phyloP scores from a whole-genome alignment of 331 rosid species.

The Acacia pycnantha region DNA sequence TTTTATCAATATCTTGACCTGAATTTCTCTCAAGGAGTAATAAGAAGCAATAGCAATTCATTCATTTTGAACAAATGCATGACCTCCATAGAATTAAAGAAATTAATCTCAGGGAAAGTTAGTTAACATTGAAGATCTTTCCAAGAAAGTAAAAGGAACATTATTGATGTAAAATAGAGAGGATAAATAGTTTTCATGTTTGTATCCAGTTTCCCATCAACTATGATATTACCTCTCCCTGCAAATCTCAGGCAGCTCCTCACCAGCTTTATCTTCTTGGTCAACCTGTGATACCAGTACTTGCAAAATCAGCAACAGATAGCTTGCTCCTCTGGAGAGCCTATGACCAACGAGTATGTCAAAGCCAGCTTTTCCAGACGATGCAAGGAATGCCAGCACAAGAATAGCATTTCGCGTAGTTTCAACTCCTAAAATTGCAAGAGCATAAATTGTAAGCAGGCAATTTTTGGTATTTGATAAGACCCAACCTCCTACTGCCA shows the following conservation, averaged over 20 bases:
- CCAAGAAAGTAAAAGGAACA: not conserved
- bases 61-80: not conserved
- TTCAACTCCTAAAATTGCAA: slow-evolving; percentile 66
- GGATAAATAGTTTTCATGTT: not conserved
- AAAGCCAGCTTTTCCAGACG: slow-evolving; percentile 80
- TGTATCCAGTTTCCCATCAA: not conserved
- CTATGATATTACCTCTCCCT: slow-evolving; percentile 70
- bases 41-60: not conserved
- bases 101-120: not conserved
- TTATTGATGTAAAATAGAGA: not conserved
- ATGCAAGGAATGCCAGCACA: slow-evolving; percentile 83
- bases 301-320: slow-evolving; percentile 74
- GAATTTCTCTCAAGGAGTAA: not conserved
- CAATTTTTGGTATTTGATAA: not conserved
- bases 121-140: not conserved
- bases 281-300: slow-evolving; percentile 60
- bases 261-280: slow-evolving; percentile 38
- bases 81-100: not conserved
- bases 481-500: not conserved
- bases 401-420: slow-evolving; percentile 59
- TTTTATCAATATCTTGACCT: slow-evolving; percentile 1
- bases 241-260: slow-evolving; percentile 43
- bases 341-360: slow-evolving; percentile 62
- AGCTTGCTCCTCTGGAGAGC: slow-evolving; percentile 51
- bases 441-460: slow-evolving; percentile 7